A percentile compares a stretch with the other conserved stretches of the same genome.
These are phyloP conservation scores for Tylopilus cervinicoccineus DNA, from an alignment of 768 basidiomycete genomes.

Conservation along the genomic window DNA sequence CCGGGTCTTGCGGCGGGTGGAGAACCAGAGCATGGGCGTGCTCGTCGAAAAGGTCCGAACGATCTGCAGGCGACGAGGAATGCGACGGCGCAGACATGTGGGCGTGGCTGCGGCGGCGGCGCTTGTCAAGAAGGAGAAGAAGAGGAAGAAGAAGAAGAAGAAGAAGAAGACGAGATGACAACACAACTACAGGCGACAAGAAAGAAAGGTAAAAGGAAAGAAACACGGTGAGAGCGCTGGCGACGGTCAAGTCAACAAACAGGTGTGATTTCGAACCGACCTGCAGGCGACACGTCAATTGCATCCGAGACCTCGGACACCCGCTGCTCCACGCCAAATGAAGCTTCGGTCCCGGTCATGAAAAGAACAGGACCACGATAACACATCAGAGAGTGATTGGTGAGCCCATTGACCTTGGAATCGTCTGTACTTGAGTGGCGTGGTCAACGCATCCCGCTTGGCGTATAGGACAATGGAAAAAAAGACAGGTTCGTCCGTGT, in stretches of 20 bases:
- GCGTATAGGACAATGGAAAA: background rate
- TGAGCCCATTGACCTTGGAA: too few species aligned
- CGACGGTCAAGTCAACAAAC: constrained; percentile 14
- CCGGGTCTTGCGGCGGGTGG: constrained; percentile 4
- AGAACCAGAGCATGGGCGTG: constrained; percentile 3
- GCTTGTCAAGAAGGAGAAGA: constrained; percentile 1
- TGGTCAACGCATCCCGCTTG: constrained; percentile 1
- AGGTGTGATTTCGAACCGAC: constrained; percentile 10
- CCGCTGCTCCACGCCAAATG: too few species aligned
- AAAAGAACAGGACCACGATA: too few species aligned
- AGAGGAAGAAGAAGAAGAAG: constrained; percentile 4
- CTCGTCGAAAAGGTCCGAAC: constrained; percentile 13
- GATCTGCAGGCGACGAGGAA: constrained; percentile 15
- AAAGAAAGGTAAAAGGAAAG: constrained; percentile 17
- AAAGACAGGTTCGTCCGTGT: background rate
- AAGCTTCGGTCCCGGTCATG: background rate
- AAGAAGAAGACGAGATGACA: constrained; percentile 6
- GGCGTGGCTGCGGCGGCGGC: constrained; percentile 7
- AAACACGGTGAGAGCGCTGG: constrained; percentile 3
- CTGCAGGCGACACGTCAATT: background rate
- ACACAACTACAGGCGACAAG: constrained; percentile 17
- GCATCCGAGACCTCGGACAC: constrained; percentile 19
- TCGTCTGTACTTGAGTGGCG: background rate
- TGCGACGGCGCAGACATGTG: constrained; percentile 20
- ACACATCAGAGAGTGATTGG: too few species aligned